Evolutionary conservation across 345 rosid species (phyloP).

Genomic region (Anastatica hierochuntica): DNA sequence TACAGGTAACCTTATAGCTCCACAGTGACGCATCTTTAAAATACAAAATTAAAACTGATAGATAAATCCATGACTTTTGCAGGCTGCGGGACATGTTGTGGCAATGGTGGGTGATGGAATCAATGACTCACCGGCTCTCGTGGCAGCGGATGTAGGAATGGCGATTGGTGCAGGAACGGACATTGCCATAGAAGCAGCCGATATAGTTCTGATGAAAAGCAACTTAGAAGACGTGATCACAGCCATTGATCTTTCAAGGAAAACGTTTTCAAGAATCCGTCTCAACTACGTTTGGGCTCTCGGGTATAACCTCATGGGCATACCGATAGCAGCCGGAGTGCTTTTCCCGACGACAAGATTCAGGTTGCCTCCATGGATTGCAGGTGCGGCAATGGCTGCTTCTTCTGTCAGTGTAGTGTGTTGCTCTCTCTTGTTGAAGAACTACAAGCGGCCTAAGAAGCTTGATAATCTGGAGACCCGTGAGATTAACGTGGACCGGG

Average conservation of each 20-base stretch:
- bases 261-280: conserved; percentile 71
- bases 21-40: too few relatives aligned
- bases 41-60: background rate
- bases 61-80: background rate
- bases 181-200: conserved; percentile 94
- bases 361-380: conserved; percentile 94
- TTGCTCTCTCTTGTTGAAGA: conserved; percentile 69
- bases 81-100: conserved; percentile 62
- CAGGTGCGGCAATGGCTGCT: conserved; percentile 98
- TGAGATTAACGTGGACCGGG: too few relatives aligned
- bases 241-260: conserved; percentile 80
- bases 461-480: too few relatives aligned
- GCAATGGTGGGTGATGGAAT: conserved; percentile 98
- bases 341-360: conserved; percentile 55
- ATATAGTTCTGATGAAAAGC: conserved; percentile 85
- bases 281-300: conserved; percentile 91
- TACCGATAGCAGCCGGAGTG: conserved; percentile 81
- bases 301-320: conserved; percentile 77
- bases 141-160: conserved; percentile 93
- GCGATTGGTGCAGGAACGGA: conserved; percentile 97
- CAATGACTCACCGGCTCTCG: conserved; percentile 88
- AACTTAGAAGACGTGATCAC: conserved; percentile 93
- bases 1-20: conserved; percentile 46
- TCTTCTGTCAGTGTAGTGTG: conserved; percentile 93
- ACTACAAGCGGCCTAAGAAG: conserved; percentile 61